These are phyloP conservation scores for Oryza australiensis DNA, from an alignment of 176 grass and related monocot genomes.

Conservation along the genomic window DNA sequence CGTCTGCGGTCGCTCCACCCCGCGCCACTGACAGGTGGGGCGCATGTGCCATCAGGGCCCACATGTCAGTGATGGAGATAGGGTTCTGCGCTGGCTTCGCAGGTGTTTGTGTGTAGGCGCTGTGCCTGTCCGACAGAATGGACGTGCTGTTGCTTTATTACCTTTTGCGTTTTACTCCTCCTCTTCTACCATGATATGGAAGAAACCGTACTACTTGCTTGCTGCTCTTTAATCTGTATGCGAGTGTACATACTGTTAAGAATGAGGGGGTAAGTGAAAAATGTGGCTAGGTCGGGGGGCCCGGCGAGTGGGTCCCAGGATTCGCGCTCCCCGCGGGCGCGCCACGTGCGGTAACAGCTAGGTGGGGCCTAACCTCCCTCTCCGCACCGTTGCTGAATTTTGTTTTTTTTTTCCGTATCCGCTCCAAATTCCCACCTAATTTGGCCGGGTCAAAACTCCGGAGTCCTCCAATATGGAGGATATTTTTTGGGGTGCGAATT, in stretches of 20 bases:
- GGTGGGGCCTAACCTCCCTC: not conserved
- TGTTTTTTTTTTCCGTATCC: not conserved
- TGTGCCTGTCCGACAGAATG: not conserved
- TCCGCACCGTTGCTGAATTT: not conserved
- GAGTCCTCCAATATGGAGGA: not conserved
- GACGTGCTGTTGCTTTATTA: not conserved
- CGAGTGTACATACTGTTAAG: not conserved
- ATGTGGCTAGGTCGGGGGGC: not conserved
- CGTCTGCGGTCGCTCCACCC: not conserved
- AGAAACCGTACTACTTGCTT: not conserved
- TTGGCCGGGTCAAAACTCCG: not conserved
- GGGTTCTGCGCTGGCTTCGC: too few relatives aligned
- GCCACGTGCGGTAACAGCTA: constrained; percentile 24
- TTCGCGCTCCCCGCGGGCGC: not conserved
- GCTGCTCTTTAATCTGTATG: too few relatives aligned
- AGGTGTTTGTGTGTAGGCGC: too few relatives aligned
- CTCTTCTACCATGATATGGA: not conserved
- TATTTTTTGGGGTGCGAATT: not conserved
- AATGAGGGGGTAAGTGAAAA: not conserved
- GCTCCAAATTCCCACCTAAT: not conserved
- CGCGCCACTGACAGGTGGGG: not conserved
- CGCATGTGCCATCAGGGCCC: not conserved
- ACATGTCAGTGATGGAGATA: not conserved
- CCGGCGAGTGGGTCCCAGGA: not conserved
- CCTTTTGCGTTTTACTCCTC: not conserved